phyloP scores from a whole-genome alignment of 2,329 filamentous ascomycete genomes.

The Aspergillus latus region DNA sequence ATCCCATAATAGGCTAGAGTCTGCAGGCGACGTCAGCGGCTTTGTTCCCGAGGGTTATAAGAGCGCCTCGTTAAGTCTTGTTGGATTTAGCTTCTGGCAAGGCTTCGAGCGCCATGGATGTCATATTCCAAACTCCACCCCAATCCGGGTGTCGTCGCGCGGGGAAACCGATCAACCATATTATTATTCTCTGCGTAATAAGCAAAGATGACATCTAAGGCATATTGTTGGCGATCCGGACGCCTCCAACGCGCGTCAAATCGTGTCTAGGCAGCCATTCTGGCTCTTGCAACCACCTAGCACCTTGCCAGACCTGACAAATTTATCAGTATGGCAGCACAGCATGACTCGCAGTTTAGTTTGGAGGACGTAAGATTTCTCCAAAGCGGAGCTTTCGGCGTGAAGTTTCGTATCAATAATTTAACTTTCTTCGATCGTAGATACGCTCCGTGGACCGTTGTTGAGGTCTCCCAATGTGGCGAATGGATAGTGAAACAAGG shows the following conservation, averaged over 20 bases:
- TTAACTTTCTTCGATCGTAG: not conserved
- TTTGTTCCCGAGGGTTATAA: slow-evolving; percentile 3
- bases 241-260: too few species aligned
- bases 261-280: too few species aligned
- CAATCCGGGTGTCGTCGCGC: too few species aligned
- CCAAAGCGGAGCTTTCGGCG: not conserved
- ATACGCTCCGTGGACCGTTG: not conserved
- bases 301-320: too few species aligned
- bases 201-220: too few species aligned
- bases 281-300: too few species aligned
- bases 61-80: not conserved
- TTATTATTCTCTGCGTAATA: too few species aligned
- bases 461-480: not conserved
- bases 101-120: not conserved
- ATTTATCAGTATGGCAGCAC: too few species aligned
- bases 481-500: not conserved
- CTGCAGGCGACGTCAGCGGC: slow-evolving; percentile 1
- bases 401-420: not conserved
- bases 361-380: not conserved
- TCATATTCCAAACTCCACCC: not conserved
- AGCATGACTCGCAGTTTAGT: not conserved
- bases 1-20: not conserved
- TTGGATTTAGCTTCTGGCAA: not conserved
- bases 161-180: too few species aligned
- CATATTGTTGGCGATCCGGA: too few species aligned